phyloP scores from a whole-genome alignment of 2,329 filamentous ascomycete genomes.

The Ophiostoma tasmaniense region DNA sequence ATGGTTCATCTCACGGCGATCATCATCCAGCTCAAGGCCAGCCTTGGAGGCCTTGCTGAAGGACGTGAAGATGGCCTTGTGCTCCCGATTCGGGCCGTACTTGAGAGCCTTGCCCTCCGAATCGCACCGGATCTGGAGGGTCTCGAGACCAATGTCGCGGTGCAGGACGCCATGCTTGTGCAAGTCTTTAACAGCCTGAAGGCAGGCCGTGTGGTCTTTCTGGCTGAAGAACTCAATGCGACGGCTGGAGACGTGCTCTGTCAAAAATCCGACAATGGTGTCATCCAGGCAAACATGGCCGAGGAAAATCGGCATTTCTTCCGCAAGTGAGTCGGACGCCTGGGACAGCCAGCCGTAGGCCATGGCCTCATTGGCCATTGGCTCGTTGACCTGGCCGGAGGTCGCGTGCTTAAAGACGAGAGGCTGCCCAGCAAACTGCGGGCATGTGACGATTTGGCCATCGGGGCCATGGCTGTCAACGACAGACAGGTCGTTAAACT shows the following conservation, averaged over 20 bases:
- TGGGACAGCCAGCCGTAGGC: background rate
- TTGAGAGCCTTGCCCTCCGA: background rate
- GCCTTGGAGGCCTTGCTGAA: background rate
- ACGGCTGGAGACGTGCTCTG: background rate
- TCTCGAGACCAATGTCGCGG: background rate
- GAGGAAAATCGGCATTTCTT: background rate
- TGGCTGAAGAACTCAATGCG: no score
- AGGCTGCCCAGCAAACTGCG: background rate
- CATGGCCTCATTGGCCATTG: background rate
- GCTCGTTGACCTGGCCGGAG: background rate
- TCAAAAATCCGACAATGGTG: background rate
- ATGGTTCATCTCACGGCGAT: background rate
- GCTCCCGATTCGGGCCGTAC: background rate
- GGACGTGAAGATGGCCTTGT: background rate
- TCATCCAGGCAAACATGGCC: background rate
- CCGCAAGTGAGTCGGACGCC: background rate
- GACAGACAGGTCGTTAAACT: background rate
- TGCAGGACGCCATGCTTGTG: background rate
- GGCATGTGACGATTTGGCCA: background rate
- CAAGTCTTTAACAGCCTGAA: background rate
- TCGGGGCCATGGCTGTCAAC: background rate
- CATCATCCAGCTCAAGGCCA: background rate
- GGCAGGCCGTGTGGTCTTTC: background rate
- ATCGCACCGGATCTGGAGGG: background rate
- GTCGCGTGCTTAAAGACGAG: background rate